Evolutionary conservation across 805 yeast species (phyloP).

Genomic region (Yamadazyma phyllophila): DNA sequence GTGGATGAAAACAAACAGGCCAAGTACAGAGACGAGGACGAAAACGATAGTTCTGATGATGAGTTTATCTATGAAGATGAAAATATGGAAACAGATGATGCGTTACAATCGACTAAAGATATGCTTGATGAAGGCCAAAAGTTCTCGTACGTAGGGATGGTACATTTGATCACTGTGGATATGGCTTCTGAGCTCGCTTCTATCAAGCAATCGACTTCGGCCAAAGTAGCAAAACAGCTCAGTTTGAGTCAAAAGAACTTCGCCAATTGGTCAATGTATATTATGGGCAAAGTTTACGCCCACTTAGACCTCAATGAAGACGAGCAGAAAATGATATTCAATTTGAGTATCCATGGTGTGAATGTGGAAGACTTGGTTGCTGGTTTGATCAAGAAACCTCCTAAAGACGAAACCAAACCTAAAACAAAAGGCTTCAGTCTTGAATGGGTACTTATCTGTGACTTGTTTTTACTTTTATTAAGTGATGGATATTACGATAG

Average conservation of each 20-base stretch:
- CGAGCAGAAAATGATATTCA: conserved; percentile 85
- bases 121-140: conserved; percentile 81
- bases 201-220: conserved; percentile 49
- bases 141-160: conserved; percentile 87
- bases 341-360: conserved; percentile 79
- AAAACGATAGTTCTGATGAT: conserved; percentile 18
- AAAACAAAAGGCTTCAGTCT: conserved; percentile 45
- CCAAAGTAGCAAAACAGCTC: conserved; percentile 56
- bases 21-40: conserved; percentile 24
- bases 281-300: conserved; percentile 67
- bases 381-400: conserved; percentile 37
- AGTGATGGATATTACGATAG: conserved; percentile 88
- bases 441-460: conserved; percentile 93
- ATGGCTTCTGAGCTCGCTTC: conserved; percentile 79
- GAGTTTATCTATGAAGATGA: conserved; percentile 35
- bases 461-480: conserved; percentile 73
- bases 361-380: conserved; percentile 67
- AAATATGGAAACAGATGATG: conserved; percentile 51
- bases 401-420: not conserved
- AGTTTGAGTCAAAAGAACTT: conserved; percentile 71
- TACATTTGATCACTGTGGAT: conserved; percentile 69
- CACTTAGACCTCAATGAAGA: conserved; percentile 78
- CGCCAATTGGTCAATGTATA: conserved; percentile 79
- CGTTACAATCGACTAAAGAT: conserved; percentile 74
- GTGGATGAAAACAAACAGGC: conserved; percentile 12